These are phyloP conservation scores for Fraxinus americana DNA, from an alignment of 257 asterid species.

Conservation along the genomic window DNA sequence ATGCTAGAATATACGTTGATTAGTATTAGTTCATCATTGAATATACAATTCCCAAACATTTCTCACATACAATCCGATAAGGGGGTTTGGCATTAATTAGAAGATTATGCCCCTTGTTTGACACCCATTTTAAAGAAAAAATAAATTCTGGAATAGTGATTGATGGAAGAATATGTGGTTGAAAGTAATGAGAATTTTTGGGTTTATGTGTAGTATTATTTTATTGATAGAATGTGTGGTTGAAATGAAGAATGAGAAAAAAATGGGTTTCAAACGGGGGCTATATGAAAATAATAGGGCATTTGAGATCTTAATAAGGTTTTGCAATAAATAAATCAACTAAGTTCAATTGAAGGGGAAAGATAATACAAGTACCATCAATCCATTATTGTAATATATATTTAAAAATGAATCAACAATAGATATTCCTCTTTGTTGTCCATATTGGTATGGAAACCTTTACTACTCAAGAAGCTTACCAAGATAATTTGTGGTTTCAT, in stretches of 20 bases:
- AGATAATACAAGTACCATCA: not conserved
- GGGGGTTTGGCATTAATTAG: not conserved
- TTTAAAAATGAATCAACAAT: not conserved
- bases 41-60: no score
- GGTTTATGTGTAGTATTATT: no score
- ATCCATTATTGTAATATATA: not conserved
- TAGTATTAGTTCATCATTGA: no score
- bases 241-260: no score
- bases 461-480: not conserved
- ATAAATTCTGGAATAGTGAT: no score
- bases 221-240: no score
- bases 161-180: no score
- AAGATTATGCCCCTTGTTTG: not conserved
- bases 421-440: not conserved
- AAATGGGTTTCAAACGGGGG: no score
- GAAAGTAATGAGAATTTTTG: no score
- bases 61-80: not conserved
- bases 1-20: no score
- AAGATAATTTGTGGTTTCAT: not conserved
- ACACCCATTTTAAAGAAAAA: no score
- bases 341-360: not conserved
- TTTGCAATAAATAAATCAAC: not conserved
- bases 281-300: not conserved
- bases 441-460: not conserved
- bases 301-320: not conserved